Base-by-base conservation (phyloP, 2,329 filamentous ascomycete species). In the Cryphonectria naterciae region DNA sequence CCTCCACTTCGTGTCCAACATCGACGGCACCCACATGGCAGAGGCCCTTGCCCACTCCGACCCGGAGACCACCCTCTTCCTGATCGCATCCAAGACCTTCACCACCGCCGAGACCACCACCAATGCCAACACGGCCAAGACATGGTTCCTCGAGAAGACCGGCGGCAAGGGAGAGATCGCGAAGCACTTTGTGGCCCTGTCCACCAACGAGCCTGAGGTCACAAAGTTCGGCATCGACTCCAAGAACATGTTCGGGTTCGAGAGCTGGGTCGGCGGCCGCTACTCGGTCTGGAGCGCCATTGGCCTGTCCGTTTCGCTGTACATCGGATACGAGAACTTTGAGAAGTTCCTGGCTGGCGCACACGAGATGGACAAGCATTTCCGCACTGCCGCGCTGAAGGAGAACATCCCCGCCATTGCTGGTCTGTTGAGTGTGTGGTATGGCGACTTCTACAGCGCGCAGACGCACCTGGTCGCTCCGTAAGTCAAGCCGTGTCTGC, bases 241-340 rank as follows among this genome's bases (percentile, higher is more conserved):
- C 84, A 95, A 95, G 88, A 99, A 98, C 88, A 99, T 99, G 96
- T 99, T 99, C 80, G 95, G 94, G 77, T 99, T 99, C 81, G 95
- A 95, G 83, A 97, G 93, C 84, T 99, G 96, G 96, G 95, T 98
- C 67, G 96, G 96, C 81, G 96, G 96, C 70, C 93, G 96, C 72
- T 99, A 99, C 89, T 97, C 94, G 72, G 96, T 99, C 76, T 99
- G 96, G 96, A 97, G 94, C 76, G 96, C 96, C 81, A 99, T 99
- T 79, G 96, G 96, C 77, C 86, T 99, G 74, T 97, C 94, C 74
- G 95, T 99, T 70, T 92, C 92, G 76, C 88, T 99, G 75, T 97
- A 98, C 86, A 92, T 99, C 80, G 96, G 96, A 80, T 99, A 88
- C 82, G 95, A 98, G 81, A 98, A 98, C 89, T 99, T 98, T 87